Evolutionary conservation across 768 basidiomycete genomes (phyloP).

Genomic region (Fibroporia radiculosa): DNA sequence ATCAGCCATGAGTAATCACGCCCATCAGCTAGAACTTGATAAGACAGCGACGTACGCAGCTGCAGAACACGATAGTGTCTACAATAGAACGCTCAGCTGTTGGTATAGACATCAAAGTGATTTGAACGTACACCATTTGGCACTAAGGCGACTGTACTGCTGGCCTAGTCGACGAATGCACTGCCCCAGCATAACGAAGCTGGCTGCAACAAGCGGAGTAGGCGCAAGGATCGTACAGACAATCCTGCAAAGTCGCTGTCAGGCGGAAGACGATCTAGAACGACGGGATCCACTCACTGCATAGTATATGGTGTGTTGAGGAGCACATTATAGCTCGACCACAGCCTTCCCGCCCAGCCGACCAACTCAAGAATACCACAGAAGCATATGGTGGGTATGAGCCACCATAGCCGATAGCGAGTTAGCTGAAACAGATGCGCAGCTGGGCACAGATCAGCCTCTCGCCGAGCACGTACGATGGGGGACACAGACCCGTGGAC

Average conservation of each 20-base stretch:
- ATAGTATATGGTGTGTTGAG: slow-evolving; percentile 30
- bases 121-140: slow-evolving; percentile 32
- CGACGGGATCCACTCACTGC: slow-evolving; percentile 24
- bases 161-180: slow-evolving; percentile 38
- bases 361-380: slow-evolving; percentile 28
- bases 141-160: slow-evolving; percentile 38
- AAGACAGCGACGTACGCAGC: slow-evolving; percentile 20
- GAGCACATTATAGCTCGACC: slow-evolving; percentile 22
- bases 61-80: slow-evolving; percentile 39
- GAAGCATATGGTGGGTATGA: slow-evolving; percentile 24
- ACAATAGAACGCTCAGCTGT: neutral
- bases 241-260: slow-evolving; percentile 30
- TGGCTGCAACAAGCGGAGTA: slow-evolving; percentile 49
- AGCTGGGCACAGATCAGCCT: slow-evolving; percentile 1
- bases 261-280: neutral
- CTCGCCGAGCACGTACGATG: neutral
- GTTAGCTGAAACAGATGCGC: slow-evolving; percentile 22
- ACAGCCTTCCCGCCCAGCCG: slow-evolving; percentile 31
- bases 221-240: slow-evolving; percentile 46
- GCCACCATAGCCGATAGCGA: slow-evolving; percentile 27
- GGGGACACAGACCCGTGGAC: slow-evolving; percentile 18
- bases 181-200: slow-evolving; percentile 48
- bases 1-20: neutral
- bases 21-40: neutral
- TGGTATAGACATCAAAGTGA: neutral